Conservation (phyloP, 805 yeast species). For the Barnettozyma vustinii region DNA sequence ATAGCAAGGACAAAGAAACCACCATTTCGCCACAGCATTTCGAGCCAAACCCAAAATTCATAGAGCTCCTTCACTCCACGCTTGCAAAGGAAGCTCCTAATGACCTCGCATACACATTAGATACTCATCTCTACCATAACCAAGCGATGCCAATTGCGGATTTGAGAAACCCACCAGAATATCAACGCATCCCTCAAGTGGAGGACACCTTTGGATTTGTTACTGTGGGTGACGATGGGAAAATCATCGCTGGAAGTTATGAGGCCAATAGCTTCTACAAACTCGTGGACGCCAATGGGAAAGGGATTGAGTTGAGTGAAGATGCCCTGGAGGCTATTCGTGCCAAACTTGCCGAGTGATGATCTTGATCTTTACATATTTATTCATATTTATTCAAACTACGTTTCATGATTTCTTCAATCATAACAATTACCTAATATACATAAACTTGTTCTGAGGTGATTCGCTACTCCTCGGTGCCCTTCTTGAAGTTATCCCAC, state of each 20-base stretch:
- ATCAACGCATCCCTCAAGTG: constrained; percentile 63
- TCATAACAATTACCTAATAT: neutral
- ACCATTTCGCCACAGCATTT: constrained; percentile 6
- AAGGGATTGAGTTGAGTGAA: constrained; percentile 50
- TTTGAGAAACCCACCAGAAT: constrained; percentile 56
- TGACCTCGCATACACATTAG: constrained; percentile 52
- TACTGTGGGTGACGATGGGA: constrained; percentile 48
- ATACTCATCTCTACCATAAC: constrained; percentile 47
- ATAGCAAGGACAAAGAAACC: neutral
- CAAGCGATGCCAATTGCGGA: constrained; percentile 69
- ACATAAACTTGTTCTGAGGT: neutral
- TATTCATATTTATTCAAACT: neutral
- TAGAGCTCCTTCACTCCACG: constrained; percentile 5
- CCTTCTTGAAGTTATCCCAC: constrained; percentile 33
- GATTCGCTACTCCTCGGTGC: neutral
- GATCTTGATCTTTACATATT: neutral
- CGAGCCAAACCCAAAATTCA: constrained; percentile 9
- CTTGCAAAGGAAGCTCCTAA: constrained; percentile 26
- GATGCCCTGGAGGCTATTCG: constrained; percentile 31
- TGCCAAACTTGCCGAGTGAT: neutral
- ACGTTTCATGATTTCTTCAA: neutral
- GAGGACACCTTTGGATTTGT: constrained; percentile 71
- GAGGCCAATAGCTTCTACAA: constrained; percentile 58
- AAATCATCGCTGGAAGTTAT: constrained; percentile 49
- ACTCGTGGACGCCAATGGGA: constrained; percentile 38